A percentile compares a stretch with the other conserved stretches of the same genome.
phyloP scores from a whole-genome alignment of 257 asterid genomes.

The Verbena officinalis region DNA sequence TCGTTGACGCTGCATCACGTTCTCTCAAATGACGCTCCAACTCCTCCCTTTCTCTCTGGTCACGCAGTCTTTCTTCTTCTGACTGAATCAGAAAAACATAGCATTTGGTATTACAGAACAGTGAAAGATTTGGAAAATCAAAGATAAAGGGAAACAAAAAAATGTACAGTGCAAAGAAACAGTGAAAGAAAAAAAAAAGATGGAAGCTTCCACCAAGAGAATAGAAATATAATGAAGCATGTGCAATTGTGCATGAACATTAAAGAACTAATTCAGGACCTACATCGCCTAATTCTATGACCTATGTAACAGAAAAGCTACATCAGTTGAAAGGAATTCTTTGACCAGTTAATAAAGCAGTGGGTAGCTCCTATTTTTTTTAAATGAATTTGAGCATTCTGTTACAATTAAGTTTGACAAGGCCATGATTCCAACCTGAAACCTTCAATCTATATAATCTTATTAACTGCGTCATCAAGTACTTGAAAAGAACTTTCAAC shows the following conservation, averaged over 20 bases:
- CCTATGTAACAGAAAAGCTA: background rate
- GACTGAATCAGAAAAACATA: slow-evolving; percentile 52
- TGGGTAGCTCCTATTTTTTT: slow-evolving; percentile 15
- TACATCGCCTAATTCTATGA: background rate
- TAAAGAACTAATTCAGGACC: slow-evolving; percentile 11
- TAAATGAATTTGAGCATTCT: slow-evolving; percentile 17
- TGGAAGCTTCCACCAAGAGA: slow-evolving; percentile 12
- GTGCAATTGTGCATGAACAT: background rate
- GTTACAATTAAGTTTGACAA: slow-evolving; percentile 6
- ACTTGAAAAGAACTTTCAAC: slow-evolving; percentile 13
- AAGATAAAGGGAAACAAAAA: slow-evolving; percentile 12
- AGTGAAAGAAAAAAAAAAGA: background rate
- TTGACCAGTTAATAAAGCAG: background rate
- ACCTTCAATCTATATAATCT: background rate
- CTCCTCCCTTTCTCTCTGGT: slow-evolving; percentile 89
- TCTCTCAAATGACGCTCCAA: slow-evolving; percentile 78
- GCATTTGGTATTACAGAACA: slow-evolving; percentile 16
- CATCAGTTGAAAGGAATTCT: background rate
- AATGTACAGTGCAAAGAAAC: background rate
- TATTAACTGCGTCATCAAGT: slow-evolving; percentile 9
- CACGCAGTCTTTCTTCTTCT: slow-evolving; percentile 86
- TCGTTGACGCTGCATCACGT: slow-evolving; percentile 88
- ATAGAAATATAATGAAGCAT: slow-evolving; percentile 15
- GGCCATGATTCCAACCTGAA: slow-evolving; percentile 20
- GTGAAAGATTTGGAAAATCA: slow-evolving; percentile 1